Evolutionary conservation across 345 rosid genomes (phyloP), one percentile per base, ranked within the genome.

Genomic region (Aquilaria sinensis): DNA sequence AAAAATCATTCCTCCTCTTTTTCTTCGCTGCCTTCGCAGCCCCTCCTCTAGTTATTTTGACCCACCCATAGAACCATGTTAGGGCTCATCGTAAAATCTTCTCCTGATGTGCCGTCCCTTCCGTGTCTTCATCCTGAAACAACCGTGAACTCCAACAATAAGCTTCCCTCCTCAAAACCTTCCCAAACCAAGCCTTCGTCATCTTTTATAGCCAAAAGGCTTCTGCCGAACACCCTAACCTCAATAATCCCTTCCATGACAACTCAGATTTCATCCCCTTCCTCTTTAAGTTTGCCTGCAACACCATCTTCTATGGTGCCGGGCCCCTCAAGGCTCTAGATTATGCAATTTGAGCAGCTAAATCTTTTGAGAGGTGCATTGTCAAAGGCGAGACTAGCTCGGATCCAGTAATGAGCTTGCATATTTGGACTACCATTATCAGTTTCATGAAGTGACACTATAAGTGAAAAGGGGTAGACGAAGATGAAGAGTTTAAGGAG

Each of bases 231-330:
- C 2, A 81, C 92, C 87, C 89, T 0, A 72, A 49, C 47, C 61
- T 80, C 23, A 94, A 90, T 45, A 77, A 80, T 71, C 73, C 89
- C 1, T 87, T 96, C 2, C 96, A 91, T 32, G 97, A 91, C 77
- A 91, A 95, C 66, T 96, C 99, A 57, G 97, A 91, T 87, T 96
- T 95, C 72, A 96, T 97, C 0, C 99, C 97, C 0, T 91, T 91
- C 79, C 95, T 95, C 16, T 79, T 94, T 14, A 94, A 94, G 66
- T 86, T 94, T 60, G 97, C 99, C 49, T 85, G 99, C 0, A 96
- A 94, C 67, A 81, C 97, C 4, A 85, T 91, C 33, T 95, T 96
- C 46, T 91, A 96, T 4, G 97, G 97, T 1, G 99, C 90, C 45
- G 99, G 99, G 11, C 97, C 96, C 1, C 68, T 68, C 58, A 91